A percentile compares a stretch with the other conserved stretches of the same genome.
Evolutionary conservation across 148 eudicot genomes (phyloP).

Genomic region (Pouteria glomerata): DNA sequence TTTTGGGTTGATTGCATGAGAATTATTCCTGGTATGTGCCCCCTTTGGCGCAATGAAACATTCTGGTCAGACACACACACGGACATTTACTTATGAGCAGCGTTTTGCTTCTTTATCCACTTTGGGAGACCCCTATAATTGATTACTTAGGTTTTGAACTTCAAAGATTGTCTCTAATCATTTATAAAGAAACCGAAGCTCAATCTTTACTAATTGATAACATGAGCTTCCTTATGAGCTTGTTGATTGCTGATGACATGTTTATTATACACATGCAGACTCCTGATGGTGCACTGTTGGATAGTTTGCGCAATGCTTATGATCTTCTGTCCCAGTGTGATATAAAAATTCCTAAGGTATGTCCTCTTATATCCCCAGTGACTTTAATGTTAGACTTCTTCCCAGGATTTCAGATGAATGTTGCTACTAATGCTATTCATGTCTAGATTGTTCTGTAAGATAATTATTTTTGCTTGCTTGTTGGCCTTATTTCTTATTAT

Average conservation of each 20-base stretch:
- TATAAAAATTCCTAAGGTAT: conserved; percentile 72
- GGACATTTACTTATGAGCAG: not conserved
- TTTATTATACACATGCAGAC: conserved; percentile 50
- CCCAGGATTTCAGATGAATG: conserved; percentile 1
- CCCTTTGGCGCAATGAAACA: not conserved
- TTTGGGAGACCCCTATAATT: not conserved
- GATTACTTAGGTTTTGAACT: not conserved
- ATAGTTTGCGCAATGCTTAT: conserved; percentile 79
- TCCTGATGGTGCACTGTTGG: conserved; percentile 95
- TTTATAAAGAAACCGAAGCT: not conserved
- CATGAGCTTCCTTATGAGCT: conserved; percentile 9
- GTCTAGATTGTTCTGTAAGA: not conserved
- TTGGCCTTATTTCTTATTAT: not conserved
- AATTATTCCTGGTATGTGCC: not conserved
- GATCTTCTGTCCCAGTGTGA: conserved; percentile 76
- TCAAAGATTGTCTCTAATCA: not conserved
- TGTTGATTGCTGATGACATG: conserved; percentile 12
- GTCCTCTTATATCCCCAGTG: conserved; percentile 6
- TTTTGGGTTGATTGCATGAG: not conserved
- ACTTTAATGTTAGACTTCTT: not conserved
- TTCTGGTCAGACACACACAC: too few relatives aligned
- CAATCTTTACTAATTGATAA: not conserved
- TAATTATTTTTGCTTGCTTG: not conserved
- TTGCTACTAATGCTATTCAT: not conserved
- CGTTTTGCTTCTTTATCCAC: not conserved